phyloP scores from a whole-genome alignment of 768 basidiomycete genomes.

The Rhodotorula paludigena region DNA sequence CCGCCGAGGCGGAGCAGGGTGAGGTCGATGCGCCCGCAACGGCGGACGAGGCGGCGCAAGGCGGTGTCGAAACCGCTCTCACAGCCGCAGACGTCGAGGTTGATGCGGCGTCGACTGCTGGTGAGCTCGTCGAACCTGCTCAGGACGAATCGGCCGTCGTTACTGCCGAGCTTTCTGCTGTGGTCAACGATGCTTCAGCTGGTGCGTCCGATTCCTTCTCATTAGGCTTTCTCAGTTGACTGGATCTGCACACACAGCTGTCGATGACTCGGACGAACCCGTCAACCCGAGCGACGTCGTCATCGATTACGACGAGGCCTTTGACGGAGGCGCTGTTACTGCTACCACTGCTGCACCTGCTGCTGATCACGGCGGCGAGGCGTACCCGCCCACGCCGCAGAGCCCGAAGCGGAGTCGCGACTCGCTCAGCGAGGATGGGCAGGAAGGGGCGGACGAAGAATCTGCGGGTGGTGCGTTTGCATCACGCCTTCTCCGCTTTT shows the following conservation, averaged over 20 bases:
- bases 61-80: background rate
- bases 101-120: no score
- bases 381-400: background rate
- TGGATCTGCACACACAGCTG: background rate
- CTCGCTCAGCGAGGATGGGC: background rate
- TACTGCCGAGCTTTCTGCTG: background rate
- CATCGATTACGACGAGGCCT: constrained; percentile 39
- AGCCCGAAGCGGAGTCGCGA: constrained; percentile 25
- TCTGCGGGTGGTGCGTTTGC: background rate
- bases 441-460: background rate
- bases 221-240: no score
- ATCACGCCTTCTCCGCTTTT: rapidly evolving
- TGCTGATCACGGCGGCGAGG: background rate
- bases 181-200: background rate
- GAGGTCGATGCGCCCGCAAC: background rate
- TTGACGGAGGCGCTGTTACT: background rate
- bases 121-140: background rate
- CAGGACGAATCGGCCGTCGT: background rate
- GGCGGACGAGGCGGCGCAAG: background rate
- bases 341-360: background rate
- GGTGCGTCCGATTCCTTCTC: background rate
- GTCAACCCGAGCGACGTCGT: constrained; percentile 31
- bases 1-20: background rate
- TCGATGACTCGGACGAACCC: background rate
- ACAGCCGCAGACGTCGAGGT: background rate